A percentile compares a stretch with the other conserved stretches of the same genome.
Conservation (phyloP, 345 rosid genomes). For the Linum trigynum region DNA sequence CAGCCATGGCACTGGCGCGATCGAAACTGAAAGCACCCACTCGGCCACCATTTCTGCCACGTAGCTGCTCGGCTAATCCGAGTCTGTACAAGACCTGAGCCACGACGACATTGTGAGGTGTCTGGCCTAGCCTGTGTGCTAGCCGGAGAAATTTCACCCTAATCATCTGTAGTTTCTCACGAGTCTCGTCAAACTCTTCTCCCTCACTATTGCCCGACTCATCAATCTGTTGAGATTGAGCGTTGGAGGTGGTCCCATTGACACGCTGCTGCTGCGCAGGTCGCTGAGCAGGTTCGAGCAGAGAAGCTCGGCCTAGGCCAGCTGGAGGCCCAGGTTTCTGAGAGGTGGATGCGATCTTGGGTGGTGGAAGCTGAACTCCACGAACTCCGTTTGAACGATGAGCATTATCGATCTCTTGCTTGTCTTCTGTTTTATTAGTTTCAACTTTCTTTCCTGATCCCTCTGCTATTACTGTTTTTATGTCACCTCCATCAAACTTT, state of each 20-base stretch:
- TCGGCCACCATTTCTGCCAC: slow-evolving; percentile 97
- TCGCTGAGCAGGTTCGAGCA: slow-evolving; percentile 70
- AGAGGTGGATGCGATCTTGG: slow-evolving; percentile 27
- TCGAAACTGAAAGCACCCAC: slow-evolving; percentile 99
- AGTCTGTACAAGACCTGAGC: slow-evolving; percentile 97
- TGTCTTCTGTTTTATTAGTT: slow-evolving; percentile 13
- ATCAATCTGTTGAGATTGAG: slow-evolving; percentile 60
- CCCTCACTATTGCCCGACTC: slow-evolving; percentile 54
- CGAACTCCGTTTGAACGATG: slow-evolving; percentile 19
- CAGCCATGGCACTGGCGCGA: slow-evolving; percentile 99
- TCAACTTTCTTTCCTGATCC: slow-evolving; percentile 21
- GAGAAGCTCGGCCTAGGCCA: slow-evolving; percentile 86
- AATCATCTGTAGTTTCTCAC: slow-evolving; percentile 94
- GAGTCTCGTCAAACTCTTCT: slow-evolving; percentile 88
- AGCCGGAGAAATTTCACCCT: slow-evolving; percentile 96
- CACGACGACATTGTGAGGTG: slow-evolving; percentile 98
- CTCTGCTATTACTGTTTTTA: slow-evolving; percentile 18
- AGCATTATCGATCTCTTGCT: slow-evolving; percentile 19
- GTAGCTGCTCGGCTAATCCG: slow-evolving; percentile 94
- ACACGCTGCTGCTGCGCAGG: slow-evolving; percentile 52
- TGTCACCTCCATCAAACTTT: slow-evolving; percentile 20
- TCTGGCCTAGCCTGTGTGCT: slow-evolving; percentile 94
- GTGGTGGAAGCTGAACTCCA: slow-evolving; percentile 15
- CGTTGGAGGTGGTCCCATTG: slow-evolving; percentile 53
- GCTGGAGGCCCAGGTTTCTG: slow-evolving; percentile 58